Conservation (phyloP, 345 rosid genomes). For the Noccaea caerulescens region DNA sequence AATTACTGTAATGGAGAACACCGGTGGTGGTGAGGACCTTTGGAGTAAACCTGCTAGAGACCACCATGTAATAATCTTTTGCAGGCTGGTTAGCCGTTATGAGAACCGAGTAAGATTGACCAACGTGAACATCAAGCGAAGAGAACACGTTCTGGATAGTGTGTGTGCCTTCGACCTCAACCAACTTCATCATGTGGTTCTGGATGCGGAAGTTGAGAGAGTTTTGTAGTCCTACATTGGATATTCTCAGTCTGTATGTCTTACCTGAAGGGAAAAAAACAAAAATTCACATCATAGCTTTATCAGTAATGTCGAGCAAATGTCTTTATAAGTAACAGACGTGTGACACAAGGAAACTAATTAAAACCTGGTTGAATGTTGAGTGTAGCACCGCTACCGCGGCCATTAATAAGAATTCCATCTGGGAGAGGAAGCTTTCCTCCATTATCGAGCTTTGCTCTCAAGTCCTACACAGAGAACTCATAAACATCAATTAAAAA, state of each 20-base stretch:
- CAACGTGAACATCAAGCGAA: constrained; percentile 80
- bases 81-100: constrained; percentile 81
- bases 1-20: constrained; percentile 67
- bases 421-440: constrained; percentile 11
- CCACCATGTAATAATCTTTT: constrained; percentile 76
- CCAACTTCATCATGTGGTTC: constrained; percentile 72
- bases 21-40: constrained; percentile 65
- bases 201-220: constrained; percentile 87
- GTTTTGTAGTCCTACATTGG: constrained; percentile 79
- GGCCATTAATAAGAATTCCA: constrained; percentile 11
- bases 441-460: not conserved
- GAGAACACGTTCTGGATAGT: constrained; percentile 72
- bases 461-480: constrained; percentile 1
- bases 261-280: not conserved
- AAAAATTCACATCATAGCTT: not conserved
- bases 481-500: constrained; percentile 1
- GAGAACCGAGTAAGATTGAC: constrained; percentile 85
- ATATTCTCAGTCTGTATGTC: constrained; percentile 34
- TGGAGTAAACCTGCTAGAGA: constrained; percentile 65
- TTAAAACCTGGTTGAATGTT: constrained; percentile 3
- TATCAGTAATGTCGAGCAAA: not conserved
- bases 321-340: not conserved
- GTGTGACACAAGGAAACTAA: not conserved
- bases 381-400: not conserved
- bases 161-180: constrained; percentile 93